Percentiles rank a stretch among this genome's conserved stretches.
These are phyloP conservation scores for Onygenales sp. DNA, from an alignment of 2,329 filamentous ascomycete species.

Conservation along the genomic window DNA sequence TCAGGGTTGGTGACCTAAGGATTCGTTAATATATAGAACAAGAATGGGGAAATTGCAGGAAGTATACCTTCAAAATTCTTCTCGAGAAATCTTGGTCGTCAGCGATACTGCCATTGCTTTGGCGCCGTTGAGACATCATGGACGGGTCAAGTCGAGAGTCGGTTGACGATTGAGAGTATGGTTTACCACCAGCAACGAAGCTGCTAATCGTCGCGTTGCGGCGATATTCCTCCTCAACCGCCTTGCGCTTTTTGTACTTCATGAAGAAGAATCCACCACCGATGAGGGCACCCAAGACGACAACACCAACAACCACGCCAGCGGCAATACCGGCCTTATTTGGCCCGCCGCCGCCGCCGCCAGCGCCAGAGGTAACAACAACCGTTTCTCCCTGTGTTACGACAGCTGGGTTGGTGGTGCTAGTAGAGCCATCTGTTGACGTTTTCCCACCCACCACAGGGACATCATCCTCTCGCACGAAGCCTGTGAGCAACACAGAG, in stretches of 20 bases:
- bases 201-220: conserved; percentile 69
- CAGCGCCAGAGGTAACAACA: conserved; percentile 15
- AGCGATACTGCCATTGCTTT: conserved; percentile 92
- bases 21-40: background rate
- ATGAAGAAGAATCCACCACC: conserved; percentile 66
- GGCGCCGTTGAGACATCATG: conserved; percentile 68
- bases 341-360: conserved; percentile 35
- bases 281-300: conserved; percentile 55
- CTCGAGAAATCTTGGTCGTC: conserved; percentile 96
- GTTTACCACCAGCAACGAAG: conserved; percentile 54
- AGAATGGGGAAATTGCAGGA: background rate
- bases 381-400: conserved; percentile 14
- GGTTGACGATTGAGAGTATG: conserved; percentile 54
- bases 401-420: conserved; percentile 35
- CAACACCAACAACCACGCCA: conserved; percentile 75
- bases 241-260: conserved; percentile 63
- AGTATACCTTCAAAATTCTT: conserved; percentile 76
- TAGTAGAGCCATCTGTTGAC: conserved; percentile 17
- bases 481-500: conserved; percentile 44
- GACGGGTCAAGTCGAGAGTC: conserved; percentile 80
- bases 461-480: conserved; percentile 28
- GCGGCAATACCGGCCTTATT: conserved; percentile 79
- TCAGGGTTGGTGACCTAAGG: conserved; percentile 13
- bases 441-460: conserved; percentile 20
- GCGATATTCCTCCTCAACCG: conserved; percentile 75